phyloP scores from a whole-genome alignment of 140 eudicot species.

The Flaveria floridana region DNA sequence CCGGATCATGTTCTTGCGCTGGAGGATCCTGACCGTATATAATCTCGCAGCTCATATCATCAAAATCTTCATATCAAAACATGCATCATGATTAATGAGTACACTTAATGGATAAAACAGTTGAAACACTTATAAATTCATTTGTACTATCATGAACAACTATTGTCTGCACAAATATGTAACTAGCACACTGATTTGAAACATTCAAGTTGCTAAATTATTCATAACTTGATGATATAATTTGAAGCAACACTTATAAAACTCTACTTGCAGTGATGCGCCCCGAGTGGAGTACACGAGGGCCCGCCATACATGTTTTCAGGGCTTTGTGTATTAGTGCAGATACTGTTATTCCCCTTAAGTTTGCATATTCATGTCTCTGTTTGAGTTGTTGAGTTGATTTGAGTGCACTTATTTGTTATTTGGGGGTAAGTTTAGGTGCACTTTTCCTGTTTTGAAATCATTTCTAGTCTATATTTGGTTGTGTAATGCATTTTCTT shows the following conservation, averaged over 20 bases:
- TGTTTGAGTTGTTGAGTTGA: slow-evolving; percentile 26
- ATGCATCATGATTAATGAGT: slow-evolving; percentile 8
- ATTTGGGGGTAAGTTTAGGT: slow-evolving; percentile 24
- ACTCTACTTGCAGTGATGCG: slow-evolving; percentile 47
- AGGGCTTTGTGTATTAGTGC: slow-evolving; percentile 46
- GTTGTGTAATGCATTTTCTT: slow-evolving; percentile 16
- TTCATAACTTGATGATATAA: slow-evolving; percentile 33
- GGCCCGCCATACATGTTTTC: slow-evolving; percentile 44
- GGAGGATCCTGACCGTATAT: slow-evolving; percentile 89
- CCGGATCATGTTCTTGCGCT: slow-evolving; percentile 62
- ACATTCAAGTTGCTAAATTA: slow-evolving; percentile 27
- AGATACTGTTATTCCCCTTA: slow-evolving; percentile 37
- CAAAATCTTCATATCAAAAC: slow-evolving; percentile 68
- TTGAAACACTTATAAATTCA: slow-evolving; percentile 18
- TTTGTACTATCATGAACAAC: neutral
- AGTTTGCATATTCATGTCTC: slow-evolving; percentile 28
- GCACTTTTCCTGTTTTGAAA: slow-evolving; percentile 25
- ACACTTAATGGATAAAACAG: slow-evolving; percentile 4
- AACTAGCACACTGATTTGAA: slow-evolving; percentile 33
- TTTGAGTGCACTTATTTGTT: slow-evolving; percentile 35
- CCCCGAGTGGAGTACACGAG: slow-evolving; percentile 48
- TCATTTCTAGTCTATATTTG: slow-evolving; percentile 8
- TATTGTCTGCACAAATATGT: slow-evolving; percentile 26
- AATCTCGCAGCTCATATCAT: slow-evolving; percentile 96
- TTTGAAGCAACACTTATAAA: slow-evolving; percentile 26